Base-by-base conservation (phyloP, 2,329 filamentous ascomycete species). In the Macrophomina phaseolina region DNA sequence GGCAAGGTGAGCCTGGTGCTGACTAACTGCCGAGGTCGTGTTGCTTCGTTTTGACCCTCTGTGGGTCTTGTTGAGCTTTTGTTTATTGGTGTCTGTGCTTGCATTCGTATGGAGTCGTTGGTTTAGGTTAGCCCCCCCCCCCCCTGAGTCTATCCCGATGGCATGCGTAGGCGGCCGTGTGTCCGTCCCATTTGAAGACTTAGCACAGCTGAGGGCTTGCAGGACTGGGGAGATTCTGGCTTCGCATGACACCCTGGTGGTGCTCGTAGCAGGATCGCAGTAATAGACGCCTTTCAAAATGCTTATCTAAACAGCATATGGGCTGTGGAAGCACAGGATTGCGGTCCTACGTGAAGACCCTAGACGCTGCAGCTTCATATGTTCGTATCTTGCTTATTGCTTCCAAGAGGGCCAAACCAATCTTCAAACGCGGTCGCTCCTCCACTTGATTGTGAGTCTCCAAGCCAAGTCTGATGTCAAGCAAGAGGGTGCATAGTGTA, bases 1-100 rank as follows among this genome's bases (percentile, higher is more conserved):
- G 72, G 72, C 71, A 36, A 81, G 80, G 70, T 62, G 58, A 62
- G 58, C 16, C 32, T 16, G 12, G 36, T 40, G 34, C 12, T 3
- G 53, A 34, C 28, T 52, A 32, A 52, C 49, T 34, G 49, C 32
- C 23, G 12, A 32, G n/a, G 23, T n/a, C 51, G 51, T 18, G 23
- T 23, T 23, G 28, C 51, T 45, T 60, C 40, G 40, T 36, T 1
- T 30, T 30, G 53, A 7, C 23, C 53, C 11, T 8, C 18, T 16
- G 23, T 14, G 14, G 38, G 36, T n/a, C 12, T 5, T 30, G 16
- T 42, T 45, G 18, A 16, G 38, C 9, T 11, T 12, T 18, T 62
- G 58, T 62, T 62, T 49, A 49, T 62, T 49, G 45, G 16, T 16
- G 45, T 49, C 58, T 49, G 42, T 62, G 40, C 56, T 48, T 61